A percentile compares a stretch with the other conserved stretches of the same genome.
phyloP scores from a whole-genome alignment of 768 basidiomycete genomes.

The Mycena albidolilacea region DNA sequence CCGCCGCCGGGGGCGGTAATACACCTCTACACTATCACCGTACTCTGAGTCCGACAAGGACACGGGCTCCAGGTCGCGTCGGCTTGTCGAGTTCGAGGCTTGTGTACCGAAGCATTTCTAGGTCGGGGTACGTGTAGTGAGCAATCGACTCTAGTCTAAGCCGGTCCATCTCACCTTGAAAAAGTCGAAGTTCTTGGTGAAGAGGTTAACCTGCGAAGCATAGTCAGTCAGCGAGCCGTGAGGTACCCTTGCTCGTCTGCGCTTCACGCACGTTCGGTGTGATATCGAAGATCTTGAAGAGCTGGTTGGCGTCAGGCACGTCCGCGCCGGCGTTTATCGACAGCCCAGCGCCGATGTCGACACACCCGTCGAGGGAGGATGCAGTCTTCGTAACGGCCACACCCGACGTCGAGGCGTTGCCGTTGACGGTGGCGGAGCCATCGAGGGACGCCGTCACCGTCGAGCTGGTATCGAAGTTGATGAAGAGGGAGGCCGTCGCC shows the following conservation, averaged over 20 bases:
- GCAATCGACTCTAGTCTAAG: background rate
- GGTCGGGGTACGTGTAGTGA: background rate
- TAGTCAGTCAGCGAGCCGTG: background rate
- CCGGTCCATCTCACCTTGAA: slow-evolving; percentile 45
- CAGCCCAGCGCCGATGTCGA: slow-evolving; percentile 52
- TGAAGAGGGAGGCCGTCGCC: slow-evolving; percentile 34
- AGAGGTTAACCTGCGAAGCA: slow-evolving; percentile 50
- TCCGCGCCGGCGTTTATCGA: slow-evolving; percentile 58
- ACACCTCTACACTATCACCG: background rate
- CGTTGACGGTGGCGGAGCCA: slow-evolving; percentile 26
- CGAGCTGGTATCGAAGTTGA: slow-evolving; percentile 49
- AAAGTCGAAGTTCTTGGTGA: slow-evolving; percentile 55
- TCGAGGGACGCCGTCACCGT: slow-evolving; percentile 44
- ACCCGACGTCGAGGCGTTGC: slow-evolving; percentile 7
- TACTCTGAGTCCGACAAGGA: slow-evolving; percentile 13
- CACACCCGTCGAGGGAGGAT: slow-evolving; percentile 50
- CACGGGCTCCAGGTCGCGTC: slow-evolving; percentile 13
- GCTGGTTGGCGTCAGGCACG: slow-evolving; percentile 33
- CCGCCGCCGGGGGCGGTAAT: slow-evolving; percentile 4
- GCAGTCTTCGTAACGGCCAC: slow-evolving; percentile 18
- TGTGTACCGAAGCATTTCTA: slow-evolving; percentile 39
- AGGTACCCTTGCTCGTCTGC: too few species aligned
- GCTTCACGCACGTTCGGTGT: background rate
- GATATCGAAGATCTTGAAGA: background rate
- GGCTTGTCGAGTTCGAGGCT: slow-evolving; percentile 18